Base-by-base conservation (phyloP, 208 protist species). In the Herpetomonas tarakana region DNA sequence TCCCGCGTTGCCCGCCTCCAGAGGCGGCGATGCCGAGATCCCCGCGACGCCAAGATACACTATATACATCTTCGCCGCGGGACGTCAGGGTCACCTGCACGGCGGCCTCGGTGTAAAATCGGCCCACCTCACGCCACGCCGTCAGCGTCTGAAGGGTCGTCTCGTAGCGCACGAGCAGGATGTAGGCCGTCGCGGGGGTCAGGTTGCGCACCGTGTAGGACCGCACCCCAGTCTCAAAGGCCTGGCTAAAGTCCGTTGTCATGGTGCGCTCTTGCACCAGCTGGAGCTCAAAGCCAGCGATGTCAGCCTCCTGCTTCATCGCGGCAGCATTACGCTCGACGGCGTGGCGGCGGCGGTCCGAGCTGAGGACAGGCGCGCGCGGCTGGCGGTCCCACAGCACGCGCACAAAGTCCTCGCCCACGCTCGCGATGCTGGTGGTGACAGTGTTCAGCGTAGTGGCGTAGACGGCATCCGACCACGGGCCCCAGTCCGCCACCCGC, bases 381-480 rank as follows among this genome's bases (percentile, higher is more conserved):
- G 35, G 69, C 3, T 60, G 58, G 16, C 92, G 76, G 58, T 88
- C 78, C 92, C 92, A 97, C 18, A 53, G 74, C 22, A 94, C 62
- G 28, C 80, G 78, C 45, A 92, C 83, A 59, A 88, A 88, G 65
- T 97, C 87, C 65, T 89, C 87, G 25, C 92, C 87, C 27, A 97
- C 83, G 29, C 87, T 81, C 3, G 62, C 71, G 29, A 91, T 77
- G 30, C 67, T 59, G 6, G 63, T 75, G 11, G 60, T 58, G 11
- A 96, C 89, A 19, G 78, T 59, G 49, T 79, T 64, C 45, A 90
- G 58, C 7, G 88, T 88, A 35, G 64, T 58, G 28, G 85, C 77
- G 25, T 74, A 68, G n/a, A 78, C 65, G 3, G 69, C 47, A 1
- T 62, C 57, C 14, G 87, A 92, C 88, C 87, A 94, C 50, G 71